Evolutionary conservation across 2,329 filamentous ascomycete species (phyloP).

Genomic region (Colletotrichum phormii): DNA sequence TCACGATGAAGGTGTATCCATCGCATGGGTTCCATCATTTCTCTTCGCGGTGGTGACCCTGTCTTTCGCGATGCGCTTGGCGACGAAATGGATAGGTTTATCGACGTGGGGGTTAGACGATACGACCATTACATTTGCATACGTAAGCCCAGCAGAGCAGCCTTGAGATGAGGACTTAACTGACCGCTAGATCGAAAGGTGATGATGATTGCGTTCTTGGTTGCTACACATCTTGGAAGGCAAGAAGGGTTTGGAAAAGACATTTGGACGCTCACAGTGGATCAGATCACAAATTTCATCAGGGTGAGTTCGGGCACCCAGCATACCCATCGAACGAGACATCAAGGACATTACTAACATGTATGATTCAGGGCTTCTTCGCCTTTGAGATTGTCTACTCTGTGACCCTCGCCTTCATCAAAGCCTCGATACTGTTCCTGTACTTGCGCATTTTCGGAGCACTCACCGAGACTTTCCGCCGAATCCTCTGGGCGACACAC

Average conservation of each 20-base stretch:
- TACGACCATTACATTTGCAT: conserved; percentile 23
- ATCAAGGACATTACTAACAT: background rate
- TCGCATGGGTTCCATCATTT: conserved; percentile 6
- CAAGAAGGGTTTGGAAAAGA: conserved; percentile 13
- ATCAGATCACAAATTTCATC: conserved; percentile 8
- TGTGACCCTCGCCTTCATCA: conserved; percentile 51
- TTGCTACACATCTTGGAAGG: background rate
- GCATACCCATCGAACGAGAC: background rate
- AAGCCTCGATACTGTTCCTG: conserved; percentile 50
- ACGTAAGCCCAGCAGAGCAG: background rate
- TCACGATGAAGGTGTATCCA: conserved; percentile 9
- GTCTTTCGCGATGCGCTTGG: background rate
- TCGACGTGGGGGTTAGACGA: conserved; percentile 27
- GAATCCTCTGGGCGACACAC: conserved; percentile 39
- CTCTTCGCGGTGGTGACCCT: conserved; percentile 2
- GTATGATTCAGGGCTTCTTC: conserved; percentile 12
- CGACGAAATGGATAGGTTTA: conserved; percentile 14
- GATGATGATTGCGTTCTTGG: conserved; percentile 28
- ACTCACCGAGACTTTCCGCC: conserved; percentile 40
- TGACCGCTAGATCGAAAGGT: background rate
- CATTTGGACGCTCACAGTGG: conserved; percentile 20
- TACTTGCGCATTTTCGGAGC: conserved; percentile 52
- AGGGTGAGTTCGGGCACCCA: background rate
- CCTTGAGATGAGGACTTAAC: background rate
- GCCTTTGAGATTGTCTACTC: conserved; percentile 28